Conservation (phyloP, 495 filamentous ascomycete genomes). For the Neurospora hispaniola region DNA sequence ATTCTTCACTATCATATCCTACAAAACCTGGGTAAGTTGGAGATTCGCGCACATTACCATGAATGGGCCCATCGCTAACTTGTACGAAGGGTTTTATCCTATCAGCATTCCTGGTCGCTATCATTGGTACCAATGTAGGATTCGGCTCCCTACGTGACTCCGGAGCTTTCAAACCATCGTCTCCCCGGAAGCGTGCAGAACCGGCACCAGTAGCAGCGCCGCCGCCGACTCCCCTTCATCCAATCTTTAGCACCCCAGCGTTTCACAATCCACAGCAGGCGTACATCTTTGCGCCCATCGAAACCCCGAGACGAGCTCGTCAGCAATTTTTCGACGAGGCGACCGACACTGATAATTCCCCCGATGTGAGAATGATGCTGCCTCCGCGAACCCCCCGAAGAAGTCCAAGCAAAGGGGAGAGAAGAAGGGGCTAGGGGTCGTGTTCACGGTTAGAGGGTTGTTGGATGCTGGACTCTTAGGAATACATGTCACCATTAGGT, state of each 20-base stretch:
- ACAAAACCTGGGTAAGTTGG: constrained; percentile 56
- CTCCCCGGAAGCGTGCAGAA: constrained; percentile 2
- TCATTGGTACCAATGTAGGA: constrained; percentile 47
- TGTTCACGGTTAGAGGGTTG: constrained; percentile 31
- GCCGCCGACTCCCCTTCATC: constrained; percentile 18
- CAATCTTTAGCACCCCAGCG: constrained; percentile 16
- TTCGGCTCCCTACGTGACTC: constrained; percentile 31
- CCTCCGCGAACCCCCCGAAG: constrained; percentile 32
- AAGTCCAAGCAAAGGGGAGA: constrained; percentile 36
- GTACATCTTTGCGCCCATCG: constrained; percentile 33
- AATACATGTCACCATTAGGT: neutral
- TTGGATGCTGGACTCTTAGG: constrained; percentile 7
- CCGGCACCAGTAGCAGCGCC: constrained; percentile 5
- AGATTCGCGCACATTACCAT: constrained; percentile 19
- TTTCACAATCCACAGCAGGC: constrained; percentile 24
- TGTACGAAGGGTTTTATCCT: constrained; percentile 37
- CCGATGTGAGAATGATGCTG: constrained; percentile 22
- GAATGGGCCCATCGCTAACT: constrained; percentile 10
- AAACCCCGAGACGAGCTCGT: constrained; percentile 32
- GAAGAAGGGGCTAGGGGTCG: constrained; percentile 21
- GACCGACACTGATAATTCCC: constrained; percentile 34
- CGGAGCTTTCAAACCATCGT: neutral
- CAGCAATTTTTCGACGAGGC: constrained; percentile 23
- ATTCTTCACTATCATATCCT: constrained; percentile 33
- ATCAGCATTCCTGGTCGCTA: constrained; percentile 43